A percentile compares a stretch with the other conserved stretches of the same genome.
Evolutionary conservation across 1,284 basidiomycete genomes (phyloP).

Genomic region (Tranzscheliella williamsii): DNA sequence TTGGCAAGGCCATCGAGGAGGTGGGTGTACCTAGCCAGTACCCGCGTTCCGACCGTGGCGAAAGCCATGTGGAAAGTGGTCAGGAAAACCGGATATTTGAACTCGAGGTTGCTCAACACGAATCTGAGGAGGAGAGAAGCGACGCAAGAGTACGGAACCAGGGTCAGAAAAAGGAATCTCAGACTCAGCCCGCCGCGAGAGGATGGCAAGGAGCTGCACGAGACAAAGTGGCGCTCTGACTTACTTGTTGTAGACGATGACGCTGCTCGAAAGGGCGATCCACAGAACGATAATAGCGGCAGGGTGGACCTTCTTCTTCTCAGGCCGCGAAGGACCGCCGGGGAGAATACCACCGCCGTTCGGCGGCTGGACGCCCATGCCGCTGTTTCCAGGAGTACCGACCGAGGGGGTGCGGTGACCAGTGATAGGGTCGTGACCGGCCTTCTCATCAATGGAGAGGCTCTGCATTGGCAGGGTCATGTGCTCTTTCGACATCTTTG

Average conservation of each 20-base stretch:
- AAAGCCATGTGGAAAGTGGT: slow-evolving; percentile 62
- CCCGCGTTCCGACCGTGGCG: slow-evolving; percentile 82
- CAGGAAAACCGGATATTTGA: slow-evolving; percentile 61
- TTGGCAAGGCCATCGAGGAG: slow-evolving; percentile 88
- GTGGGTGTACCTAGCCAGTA: slow-evolving; percentile 82
- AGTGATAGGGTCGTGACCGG: slow-evolving; percentile 53
- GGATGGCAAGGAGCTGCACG: neutral
- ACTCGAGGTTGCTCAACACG: slow-evolving; percentile 49
- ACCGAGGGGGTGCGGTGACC: slow-evolving; percentile 48
- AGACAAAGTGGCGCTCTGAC: slow-evolving; percentile 5
- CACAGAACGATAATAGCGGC: slow-evolving; percentile 78
- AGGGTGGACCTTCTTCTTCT: slow-evolving; percentile 62
- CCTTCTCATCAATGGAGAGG: slow-evolving; percentile 53
- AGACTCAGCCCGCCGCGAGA: neutral
- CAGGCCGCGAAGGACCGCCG: slow-evolving; percentile 32
- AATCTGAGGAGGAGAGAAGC: slow-evolving; percentile 25
- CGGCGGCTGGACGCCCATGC: slow-evolving; percentile 32
- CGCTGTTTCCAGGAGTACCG: slow-evolving; percentile 38
- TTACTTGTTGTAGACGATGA: slow-evolving; percentile 86
- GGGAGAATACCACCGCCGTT: slow-evolving; percentile 38
- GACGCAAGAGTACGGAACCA: slow-evolving; percentile 87
- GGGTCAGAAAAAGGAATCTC: slow-evolving; percentile 55
- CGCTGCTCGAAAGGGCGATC: slow-evolving; percentile 85
- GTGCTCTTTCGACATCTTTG: slow-evolving; percentile 52
- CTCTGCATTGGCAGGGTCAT: slow-evolving; percentile 52